Evolutionary conservation across 345 rosid species (phyloP).

Genomic region (Leavenworthia alabamica): DNA sequence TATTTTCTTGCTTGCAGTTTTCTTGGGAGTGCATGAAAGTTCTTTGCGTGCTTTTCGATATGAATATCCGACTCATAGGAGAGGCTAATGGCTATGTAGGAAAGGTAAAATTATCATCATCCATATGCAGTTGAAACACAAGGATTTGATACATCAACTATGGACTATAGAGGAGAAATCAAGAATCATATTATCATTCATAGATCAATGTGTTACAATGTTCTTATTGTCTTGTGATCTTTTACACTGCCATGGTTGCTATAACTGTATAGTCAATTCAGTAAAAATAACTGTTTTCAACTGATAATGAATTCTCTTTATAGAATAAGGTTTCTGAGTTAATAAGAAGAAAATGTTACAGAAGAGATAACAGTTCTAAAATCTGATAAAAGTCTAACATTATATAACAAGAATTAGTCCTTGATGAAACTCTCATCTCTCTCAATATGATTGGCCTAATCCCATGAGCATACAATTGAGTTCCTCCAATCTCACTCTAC

Average conservation of each 20-base stretch:
- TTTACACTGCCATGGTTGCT: constrained; percentile 21
- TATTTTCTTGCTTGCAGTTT: constrained; percentile 46
- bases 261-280: constrained; percentile 25
- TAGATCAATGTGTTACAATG: constrained; percentile 23
- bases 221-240: constrained; percentile 23
- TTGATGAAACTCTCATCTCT: constrained; percentile 13
- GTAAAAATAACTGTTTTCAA: constrained; percentile 28
- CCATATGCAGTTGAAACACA: not conserved
- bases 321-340: constrained; percentile 5
- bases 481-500: constrained; percentile 16
- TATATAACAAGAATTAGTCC: constrained; percentile 1
- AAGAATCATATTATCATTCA: not conserved
- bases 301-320: constrained; percentile 2
- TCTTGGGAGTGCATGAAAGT: constrained; percentile 94
- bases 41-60: constrained; percentile 92
- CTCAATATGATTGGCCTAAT: constrained; percentile 18
- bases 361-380: not conserved
- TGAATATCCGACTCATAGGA: constrained; percentile 83
- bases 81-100: constrained; percentile 98
- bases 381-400: constrained; percentile 1
- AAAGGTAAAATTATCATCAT: constrained; percentile 60
- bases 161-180: constrained; percentile 6
- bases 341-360: not conserved
- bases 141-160: constrained; percentile 21
- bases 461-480: constrained; percentile 9